Percentiles rank a stretch among this genome's conserved stretches.
These are phyloP conservation scores for Russula ochroleuca DNA, from an alignment of 768 basidiomycete genomes.

Conservation along the genomic window DNA sequence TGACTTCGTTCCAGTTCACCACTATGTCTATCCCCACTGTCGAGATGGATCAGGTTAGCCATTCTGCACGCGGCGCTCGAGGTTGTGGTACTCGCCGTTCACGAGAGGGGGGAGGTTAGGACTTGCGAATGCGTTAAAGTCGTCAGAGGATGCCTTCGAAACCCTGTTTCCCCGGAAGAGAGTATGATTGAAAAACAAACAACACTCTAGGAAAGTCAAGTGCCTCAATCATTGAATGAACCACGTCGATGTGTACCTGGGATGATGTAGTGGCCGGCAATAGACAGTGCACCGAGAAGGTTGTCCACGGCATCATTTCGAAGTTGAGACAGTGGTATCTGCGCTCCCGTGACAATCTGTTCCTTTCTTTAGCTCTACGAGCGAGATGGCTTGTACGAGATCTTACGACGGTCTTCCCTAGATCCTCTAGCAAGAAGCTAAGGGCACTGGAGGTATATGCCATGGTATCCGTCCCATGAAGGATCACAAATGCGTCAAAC, in stretches of 20 bases:
- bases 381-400: background rate
- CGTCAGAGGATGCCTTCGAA: constrained; percentile 76
- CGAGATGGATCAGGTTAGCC: background rate
- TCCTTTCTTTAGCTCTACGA: background rate
- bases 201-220: constrained; percentile 54
- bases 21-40: constrained; percentile 85
- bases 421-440: constrained; percentile 86
- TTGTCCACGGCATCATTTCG: constrained; percentile 96
- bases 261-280: constrained; percentile 88
- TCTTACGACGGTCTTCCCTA: constrained; percentile 83
- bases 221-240: background rate
- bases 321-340: constrained; percentile 86
- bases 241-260: constrained; percentile 51
- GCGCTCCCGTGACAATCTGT: constrained; percentile 87
- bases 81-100: constrained; percentile 48
- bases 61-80: background rate
- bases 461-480: constrained; percentile 94
- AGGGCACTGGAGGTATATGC: constrained; percentile 84
- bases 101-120: constrained; percentile 81
- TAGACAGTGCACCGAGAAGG: constrained; percentile 79
- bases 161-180: constrained; percentile 84
- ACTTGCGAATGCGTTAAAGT: constrained; percentile 78
- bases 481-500: constrained; percentile 87
- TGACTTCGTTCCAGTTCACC: constrained; percentile 85
- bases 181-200: constrained; percentile 86